A percentile compares a stretch with the other conserved stretches of the same genome.
These are phyloP conservation scores for Tephrocybe sp. DNA, from an alignment of 768 basidiomycete genomes.

Conservation along the genomic window DNA sequence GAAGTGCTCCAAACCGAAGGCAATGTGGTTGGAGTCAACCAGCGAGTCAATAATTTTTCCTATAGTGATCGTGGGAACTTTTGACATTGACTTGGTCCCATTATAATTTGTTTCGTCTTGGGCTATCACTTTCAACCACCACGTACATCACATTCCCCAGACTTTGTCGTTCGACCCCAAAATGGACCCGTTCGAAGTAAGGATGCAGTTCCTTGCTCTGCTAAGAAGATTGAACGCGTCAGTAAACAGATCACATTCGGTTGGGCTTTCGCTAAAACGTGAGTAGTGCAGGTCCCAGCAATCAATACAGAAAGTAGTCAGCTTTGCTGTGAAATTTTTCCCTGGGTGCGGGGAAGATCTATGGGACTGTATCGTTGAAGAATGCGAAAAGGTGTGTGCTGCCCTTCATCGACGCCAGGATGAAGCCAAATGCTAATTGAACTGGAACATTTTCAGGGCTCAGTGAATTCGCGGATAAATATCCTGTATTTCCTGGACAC, in stretches of 20 bases:
- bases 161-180: not conserved
- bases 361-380: conserved; percentile 91
- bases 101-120: not conserved
- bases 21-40: not conserved
- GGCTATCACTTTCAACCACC: not conserved
- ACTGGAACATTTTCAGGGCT: conserved; percentile 48
- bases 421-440: too few relatives aligned
- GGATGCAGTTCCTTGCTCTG: conserved; percentile 68
- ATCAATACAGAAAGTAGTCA: conserved; percentile 86
- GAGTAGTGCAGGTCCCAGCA: conserved; percentile 63
- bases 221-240: conserved; percentile 67
- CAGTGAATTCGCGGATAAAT: conserved; percentile 90
- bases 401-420: not conserved
- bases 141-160: not conserved
- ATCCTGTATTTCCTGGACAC: conserved; percentile 89
- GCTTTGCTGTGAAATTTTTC: conserved; percentile 82
- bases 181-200: conserved; percentile 71
- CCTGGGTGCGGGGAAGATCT: conserved; percentile 85
- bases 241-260: conserved; percentile 22
- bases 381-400: conserved; percentile 73
- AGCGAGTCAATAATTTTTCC: conserved; percentile 7
- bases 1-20: not conserved
- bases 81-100: conserved; percentile 17
- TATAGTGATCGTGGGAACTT: conserved; percentile 10
- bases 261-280: conserved; percentile 20